These are phyloP conservation scores for Penicillium atrosanguineum DNA, from an alignment of 495 filamentous ascomycete species.

Conservation along the genomic window DNA sequence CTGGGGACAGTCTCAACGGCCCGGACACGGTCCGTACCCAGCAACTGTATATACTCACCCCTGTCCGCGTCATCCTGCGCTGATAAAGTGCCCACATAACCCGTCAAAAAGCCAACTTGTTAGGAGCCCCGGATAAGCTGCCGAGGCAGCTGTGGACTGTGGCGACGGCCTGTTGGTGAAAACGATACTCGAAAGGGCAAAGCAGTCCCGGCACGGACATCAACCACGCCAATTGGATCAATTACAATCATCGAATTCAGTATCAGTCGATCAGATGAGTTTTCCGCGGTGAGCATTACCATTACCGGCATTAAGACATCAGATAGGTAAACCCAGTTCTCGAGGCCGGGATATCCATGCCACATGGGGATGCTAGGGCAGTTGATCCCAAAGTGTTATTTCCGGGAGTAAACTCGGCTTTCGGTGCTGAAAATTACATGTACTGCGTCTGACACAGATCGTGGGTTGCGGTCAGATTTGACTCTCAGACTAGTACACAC, in stretches of 20 bases:
- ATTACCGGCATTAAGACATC: no score
- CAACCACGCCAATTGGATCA: not conserved
- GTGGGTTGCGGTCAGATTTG: not conserved
- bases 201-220: constrained; percentile 10
- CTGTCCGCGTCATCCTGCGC: not conserved
- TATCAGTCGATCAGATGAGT: not conserved
- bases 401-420: constrained; percentile 3
- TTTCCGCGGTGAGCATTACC: not conserved
- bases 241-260: not conserved
- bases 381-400: not conserved
- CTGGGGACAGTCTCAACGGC: not conserved
- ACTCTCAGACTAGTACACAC: not conserved
- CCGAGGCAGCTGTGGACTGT: not conserved
- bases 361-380: not conserved
- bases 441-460: not conserved
- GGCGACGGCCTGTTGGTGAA: not conserved
- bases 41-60: not conserved
- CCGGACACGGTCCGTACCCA: not conserved
- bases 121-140: not conserved
- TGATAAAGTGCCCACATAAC: not conserved
- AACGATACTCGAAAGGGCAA: constrained; percentile 15
- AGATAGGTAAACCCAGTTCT: no score
- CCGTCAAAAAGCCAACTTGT: not conserved
- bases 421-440: not conserved
- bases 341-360: not conserved